These are phyloP conservation scores for Scedosporium aurantiacum DNA, from an alignment of 2,329 filamentous ascomycete species.

Conservation along the genomic window DNA sequence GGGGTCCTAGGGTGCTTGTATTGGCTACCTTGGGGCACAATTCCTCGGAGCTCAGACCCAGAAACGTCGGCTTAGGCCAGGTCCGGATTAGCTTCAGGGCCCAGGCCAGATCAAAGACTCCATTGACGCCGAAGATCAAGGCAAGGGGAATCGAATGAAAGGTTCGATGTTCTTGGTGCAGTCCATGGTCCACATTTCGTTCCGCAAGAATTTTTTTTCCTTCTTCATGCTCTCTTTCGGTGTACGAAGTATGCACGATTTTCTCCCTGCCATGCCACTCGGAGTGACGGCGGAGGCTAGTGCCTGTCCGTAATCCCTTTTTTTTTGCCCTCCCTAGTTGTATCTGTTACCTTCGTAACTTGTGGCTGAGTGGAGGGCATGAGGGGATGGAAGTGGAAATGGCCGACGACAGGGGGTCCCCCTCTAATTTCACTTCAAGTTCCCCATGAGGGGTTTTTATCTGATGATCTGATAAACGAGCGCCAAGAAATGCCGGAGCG, in stretches of 20 bases:
- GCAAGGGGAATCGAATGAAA: too few relatives aligned
- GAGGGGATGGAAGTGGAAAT: not conserved
- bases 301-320: not conserved
- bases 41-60: not conserved
- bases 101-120: not conserved
- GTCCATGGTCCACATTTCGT: not conserved
- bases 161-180: too few relatives aligned
- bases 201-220: not conserved
- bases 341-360: not conserved
- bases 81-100: not conserved
- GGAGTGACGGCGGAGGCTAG: not conserved
- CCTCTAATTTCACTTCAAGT: too few relatives aligned
- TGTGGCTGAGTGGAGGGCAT: not conserved
- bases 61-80: not conserved
- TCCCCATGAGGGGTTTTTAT: slow-evolving; percentile 28
- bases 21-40: not conserved
- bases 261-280: too few relatives aligned
- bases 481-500: not conserved
- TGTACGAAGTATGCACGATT: too few relatives aligned
- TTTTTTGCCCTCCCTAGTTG: not conserved
- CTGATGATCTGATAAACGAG: slow-evolving; percentile 45
- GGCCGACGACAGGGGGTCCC: slow-evolving; percentile 5
- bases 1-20: not conserved
- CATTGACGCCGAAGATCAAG: not conserved
- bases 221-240: not conserved